Base-by-base conservation (phyloP, 768 basidiomycete species). In the Lyophyllum decastes region DNA sequence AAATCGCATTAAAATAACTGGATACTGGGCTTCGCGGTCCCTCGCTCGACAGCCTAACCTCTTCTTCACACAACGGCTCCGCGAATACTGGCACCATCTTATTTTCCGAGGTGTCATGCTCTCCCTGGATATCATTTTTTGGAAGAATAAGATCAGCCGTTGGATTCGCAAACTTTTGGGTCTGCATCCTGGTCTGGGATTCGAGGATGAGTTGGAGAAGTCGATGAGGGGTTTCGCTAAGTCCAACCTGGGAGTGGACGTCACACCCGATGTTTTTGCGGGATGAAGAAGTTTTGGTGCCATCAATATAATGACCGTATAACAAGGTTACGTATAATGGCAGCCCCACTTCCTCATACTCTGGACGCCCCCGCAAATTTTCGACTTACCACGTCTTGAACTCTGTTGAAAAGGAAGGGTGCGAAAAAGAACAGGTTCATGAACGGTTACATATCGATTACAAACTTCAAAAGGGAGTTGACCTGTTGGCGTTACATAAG, bases 1-100 rank as follows among this genome's bases (percentile, higher is more conserved):
- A 0, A 95, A 95, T 67, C 84, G 94, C 19, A 88, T 97, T 73
- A 94, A 93, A 70, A 90, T 95, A 53, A 92, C 90, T 0, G 94
- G 90, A 0, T 84, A 82, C 68, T 92, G 86, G 83, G 94, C 92
- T 25, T 87, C 91, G 4, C 78, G 80, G 22, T 88, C 89, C 4
- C 78, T 90, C 5, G 72, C 78, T 10, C 72, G 74, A n/a, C 72
- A 77, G 26, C 63, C 76, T 16, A 64, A 78, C 57, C 76, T 85
- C 30, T 61, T 77, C 16, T 57, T 83, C 46, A 50, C 63, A 2
- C 70, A 76, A 44, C 79, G 83, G 4, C 35, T 83, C 1, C 69
- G 68, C 40, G 87, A 88, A 66, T 82, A 82, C 64, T 82, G 76
- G 70, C 76, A 83, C 51, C 78, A 92, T 62, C 61, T 87, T 40